Base-by-base conservation (phyloP, 306 rosid genomes). In the Cicer judaicum region DNA sequence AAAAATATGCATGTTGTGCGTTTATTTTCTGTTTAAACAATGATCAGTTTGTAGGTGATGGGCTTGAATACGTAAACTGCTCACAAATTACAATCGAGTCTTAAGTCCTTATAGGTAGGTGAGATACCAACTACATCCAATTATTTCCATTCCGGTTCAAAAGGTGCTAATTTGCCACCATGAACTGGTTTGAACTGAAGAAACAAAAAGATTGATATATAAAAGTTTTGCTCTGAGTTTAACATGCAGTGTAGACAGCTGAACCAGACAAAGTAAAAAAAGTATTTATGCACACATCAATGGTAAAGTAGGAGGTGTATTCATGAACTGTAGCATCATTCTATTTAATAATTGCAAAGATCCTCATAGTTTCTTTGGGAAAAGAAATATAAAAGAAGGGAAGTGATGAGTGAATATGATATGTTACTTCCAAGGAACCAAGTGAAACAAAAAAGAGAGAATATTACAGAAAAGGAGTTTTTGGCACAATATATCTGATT, bases 1-100 rank as follows among this genome's bases (percentile, higher is more conserved):
- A 66, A 13, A 13, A 64, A 16, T 7, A 67, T 0, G 38, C 24
- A 62, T 34, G 52, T 7, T 40, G 53, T 10, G 41, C 72, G 9
- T 43, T 65, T 13, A 47, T 75, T 74, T 72, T 54, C 50, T 24
- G 7, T 50, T 74, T 67, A 41, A 74, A 50, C 61, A 74, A 29
- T 49, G 43, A 60, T 61, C 76, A 48, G 19, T 16, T 7, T 60
- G 42, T 10, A 38, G 41, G 21, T 49, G 19, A 60, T 19, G 38
- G 48, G 56, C 63, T 42, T 6, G 15, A 57, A 15, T 9, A 66
- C 13, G 73, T 16, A 41, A 62, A 62, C 6, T 34, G 41, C 47
- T 29, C 5, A 66, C 73, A 19, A 8, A 24, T 29, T 8, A 66
- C 73, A 19, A 8, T 39, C 13, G 19, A 43, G 55, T 66, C 38